Evolutionary conservation across 371 early-diverging fungal genomes (phyloP), one percentile per base, ranked within the genome.

Genomic region (Circinella minor): DNA sequence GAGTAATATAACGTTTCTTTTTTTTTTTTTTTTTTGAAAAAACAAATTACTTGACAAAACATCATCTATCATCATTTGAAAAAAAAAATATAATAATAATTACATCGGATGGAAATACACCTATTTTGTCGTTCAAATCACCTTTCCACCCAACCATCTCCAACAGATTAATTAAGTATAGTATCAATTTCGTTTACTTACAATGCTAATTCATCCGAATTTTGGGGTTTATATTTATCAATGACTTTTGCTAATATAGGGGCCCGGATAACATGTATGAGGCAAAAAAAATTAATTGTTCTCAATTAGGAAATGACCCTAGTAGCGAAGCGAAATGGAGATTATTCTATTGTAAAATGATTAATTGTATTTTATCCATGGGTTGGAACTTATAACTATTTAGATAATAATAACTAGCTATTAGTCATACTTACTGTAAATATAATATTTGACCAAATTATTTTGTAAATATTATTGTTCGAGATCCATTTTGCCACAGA

Each of bases 121-220:
- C 93, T 11, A 76, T 74, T 55, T 81, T 83, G 65, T 91, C 90
- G 66, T 89, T 84, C 64, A 81, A 72, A 36, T 85, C 88, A 49
- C 91, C 93, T 63, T 84, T 80, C 84, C 87, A 91, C 89, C 2
- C 90, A 91, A 38, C 85, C 85, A 36, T 87, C 85, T 38, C 71
- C 80, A 13, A 61, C 61, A 46, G 62, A 59, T 62, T 86, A 80
- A 61, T 87, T 86, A 34, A 90, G 74, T 11, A 92, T 81, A 39
- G 91, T 88, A 39, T 92, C 82, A 46, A 90, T 77, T 49, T 85
- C 89, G 57, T 91, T 90, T 38, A 78, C 78, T 65, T 83, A 81
- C 36, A 93, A 68, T 60, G 86, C 75, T 62, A 93, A 70, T 75
- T 93, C 91, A 34, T 88, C 89, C 15, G 87, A 70, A 36, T 81